Base-by-base conservation (phyloP, 2,329 filamentous ascomycete species). In the Macroventuria anomochaeta region DNA sequence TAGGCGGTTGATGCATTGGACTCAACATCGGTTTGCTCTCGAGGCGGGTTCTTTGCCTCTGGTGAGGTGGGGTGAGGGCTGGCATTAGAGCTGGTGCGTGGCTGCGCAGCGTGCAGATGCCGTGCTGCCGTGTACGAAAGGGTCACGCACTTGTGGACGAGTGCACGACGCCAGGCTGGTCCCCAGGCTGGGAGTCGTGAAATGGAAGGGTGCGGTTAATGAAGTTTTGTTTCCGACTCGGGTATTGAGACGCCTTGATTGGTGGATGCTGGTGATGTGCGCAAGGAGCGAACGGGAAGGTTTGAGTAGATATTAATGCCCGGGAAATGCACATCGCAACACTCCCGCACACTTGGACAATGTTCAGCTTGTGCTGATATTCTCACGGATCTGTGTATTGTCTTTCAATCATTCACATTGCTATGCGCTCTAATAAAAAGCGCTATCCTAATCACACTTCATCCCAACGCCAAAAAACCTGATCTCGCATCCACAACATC, bases 1-100 rank as follows among this genome's bases (percentile, higher is more conserved):
- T 53, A 47, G 42, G 33, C 47, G 39, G 3, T 32, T 11, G 17
- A 43, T 50, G 47, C 39, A 50, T 43, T 38, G 39, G 33, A 17
- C 31, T 37, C 37, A 28, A 49, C 17, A 26, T 23, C 36, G 13
- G 12, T 5, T 20, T 15, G 25, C 20, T 34, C 28, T 48, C 36
- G 6, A 20, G 44, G 20, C 15, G n/a, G 7, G 10, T 21, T 31
- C 8, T 37, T 25, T 42, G 38, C 23, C 29, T 21, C 7, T n/a
- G n/a, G 31, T 3, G 26, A 33, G 44, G 41, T 46, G 32, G 21
- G 32, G 12, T 18, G 42, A n/a, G 43, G 13, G 34, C 31, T 28
- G 21, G 18, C 29, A 20, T 15, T 42, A 28, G 26, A 32, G 11
- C 5, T 21, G 34, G 15, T 20, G 44, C 26, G 43, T 46, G 33